These are phyloP conservation scores for Musa beccarii DNA, from an alignment of 176 grass and related monocot genomes.

Conservation along the genomic window DNA sequence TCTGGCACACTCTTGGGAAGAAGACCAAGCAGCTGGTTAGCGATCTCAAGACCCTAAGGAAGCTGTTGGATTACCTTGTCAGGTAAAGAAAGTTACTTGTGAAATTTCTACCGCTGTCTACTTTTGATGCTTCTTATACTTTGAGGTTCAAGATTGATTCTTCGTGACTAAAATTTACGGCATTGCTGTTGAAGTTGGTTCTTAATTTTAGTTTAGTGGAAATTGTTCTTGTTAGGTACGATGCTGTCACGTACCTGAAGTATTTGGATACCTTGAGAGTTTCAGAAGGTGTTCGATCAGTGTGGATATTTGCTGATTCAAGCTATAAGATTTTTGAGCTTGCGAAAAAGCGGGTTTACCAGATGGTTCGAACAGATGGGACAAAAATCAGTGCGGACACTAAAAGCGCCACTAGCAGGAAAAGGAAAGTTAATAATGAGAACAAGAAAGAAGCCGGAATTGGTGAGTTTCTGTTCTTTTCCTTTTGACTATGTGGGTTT, in stretches of 20 bases:
- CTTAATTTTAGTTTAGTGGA: not conserved
- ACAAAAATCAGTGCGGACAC: constrained; percentile 31
- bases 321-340: constrained; percentile 93
- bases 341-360: constrained; percentile 81
- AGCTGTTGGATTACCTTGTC: constrained; percentile 87
- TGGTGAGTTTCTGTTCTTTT: constrained; percentile 28
- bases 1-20: constrained; percentile 96
- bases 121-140: not conserved
- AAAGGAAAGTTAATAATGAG: constrained; percentile 38
- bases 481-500: not conserved
- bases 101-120: not conserved
- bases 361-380: constrained; percentile 59
- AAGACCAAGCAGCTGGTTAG: constrained; percentile 94
- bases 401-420: constrained; percentile 50
- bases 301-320: constrained; percentile 96
- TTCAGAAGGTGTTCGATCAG: constrained; percentile 84
- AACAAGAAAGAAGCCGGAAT: constrained; percentile 49
- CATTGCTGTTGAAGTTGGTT: not conserved
- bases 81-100: constrained; percentile 29
- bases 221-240: constrained; percentile 46
- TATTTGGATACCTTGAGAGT: constrained; percentile 87
- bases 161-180: not conserved
- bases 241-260: constrained; percentile 86
- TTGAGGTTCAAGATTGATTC: not conserved
- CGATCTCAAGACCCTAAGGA: constrained; percentile 93